Evolutionary conservation across 495 filamentous ascomycete species (phyloP), one percentile per base, ranked within the genome.

Genomic region (Bacidia rubella): DNA sequence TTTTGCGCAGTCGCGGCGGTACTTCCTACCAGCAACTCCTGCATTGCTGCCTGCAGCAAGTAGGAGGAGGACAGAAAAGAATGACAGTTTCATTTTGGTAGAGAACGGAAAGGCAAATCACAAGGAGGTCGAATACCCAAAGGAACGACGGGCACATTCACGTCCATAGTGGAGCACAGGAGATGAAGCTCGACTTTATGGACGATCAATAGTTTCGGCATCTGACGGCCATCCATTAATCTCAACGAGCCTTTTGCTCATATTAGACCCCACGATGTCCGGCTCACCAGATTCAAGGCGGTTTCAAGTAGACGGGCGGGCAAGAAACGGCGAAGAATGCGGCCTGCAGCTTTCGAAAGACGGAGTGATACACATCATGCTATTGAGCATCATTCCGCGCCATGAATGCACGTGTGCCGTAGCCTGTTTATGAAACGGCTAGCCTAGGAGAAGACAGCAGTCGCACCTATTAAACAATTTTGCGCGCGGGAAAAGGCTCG

Each of bases 41-140:
- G 47, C 24, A 17, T 50, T 26, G 47, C 47, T 35, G 47, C 47
- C 24, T 35, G 47, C 24, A 50, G 29, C 25, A 11, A 50, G 22
- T 4, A 50, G 26, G 1, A 50, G 25, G 4, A 25, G 20, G 38
- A 38, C 47, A 21, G 47, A 50, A 38, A 38, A 19, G 3, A 50
- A 38, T 15, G 47, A 50, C 32, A 38, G 32, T n/a, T 50, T 50
- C 47, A 50, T 50, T 17, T 19, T 50, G 26, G 9, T 17, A 11
- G 38, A 50, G 29, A 11, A 50, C 15, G 20, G 26, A 5, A 46
- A 20, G 20, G 1, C 29, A 15, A 5, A 35, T 7, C 7, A 7
- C 29, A 35, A 35, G 15, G 29, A 35, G 5, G 29, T 5, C 29
- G 15, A 5, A 15, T 15, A 35, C 29, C 15, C 29, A 35, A 35